Base-by-base conservation (phyloP, 257 asterid species). In the Salvia miltiorrhiza region DNA sequence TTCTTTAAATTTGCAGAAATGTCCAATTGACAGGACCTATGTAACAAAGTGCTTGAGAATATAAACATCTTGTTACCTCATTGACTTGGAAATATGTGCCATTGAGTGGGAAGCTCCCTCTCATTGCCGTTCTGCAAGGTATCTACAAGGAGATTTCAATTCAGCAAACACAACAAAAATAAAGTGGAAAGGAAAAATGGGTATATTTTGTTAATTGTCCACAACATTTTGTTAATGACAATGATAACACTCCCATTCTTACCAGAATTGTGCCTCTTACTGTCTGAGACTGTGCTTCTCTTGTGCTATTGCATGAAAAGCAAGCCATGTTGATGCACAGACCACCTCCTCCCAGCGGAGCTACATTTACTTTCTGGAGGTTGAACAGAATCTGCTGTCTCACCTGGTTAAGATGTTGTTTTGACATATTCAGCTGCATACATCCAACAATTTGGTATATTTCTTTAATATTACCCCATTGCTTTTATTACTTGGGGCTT, bases 201-300 rank as follows among this genome's bases (percentile, higher is more conserved):
- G n/a, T n/a, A n/a, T n/a, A n/a, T n/a, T n/a, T n/a, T n/a, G n/a
- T n/a, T n/a, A 4, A 56, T 52, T 16, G 65, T 44, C 63, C 61
- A 54, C 21, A 67, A 41, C 69, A 69, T 37, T 60, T 33, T 21
- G 54, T 28, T 47, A 49, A 21, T 58, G 71, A 60, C 48, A 47
- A 24, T 49, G 72, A 62, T 45, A 17, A 54, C 39, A n/a, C 47
- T 58, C 66, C 24, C 67, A 39, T 69, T 57, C 96, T 87, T 72
- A 93, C 99, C 95, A 93, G 84, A 73, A 93, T 82, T n/a, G 99
- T 93, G 83, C 97, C 99, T 81, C 96, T 87, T 65, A 90, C 93
- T 9, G 85, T 90, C 65, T 82, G 83, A 55, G 96, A 76, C 62
- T 88, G 74, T 50, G 89, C 84, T 79, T 93, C 97, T 78, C 87